Percentiles rank a stretch among this genome's conserved stretches.
Evolutionary conservation across 164 flowering plant species (phyloP).

Genomic region (Dillenia turbinata): DNA sequence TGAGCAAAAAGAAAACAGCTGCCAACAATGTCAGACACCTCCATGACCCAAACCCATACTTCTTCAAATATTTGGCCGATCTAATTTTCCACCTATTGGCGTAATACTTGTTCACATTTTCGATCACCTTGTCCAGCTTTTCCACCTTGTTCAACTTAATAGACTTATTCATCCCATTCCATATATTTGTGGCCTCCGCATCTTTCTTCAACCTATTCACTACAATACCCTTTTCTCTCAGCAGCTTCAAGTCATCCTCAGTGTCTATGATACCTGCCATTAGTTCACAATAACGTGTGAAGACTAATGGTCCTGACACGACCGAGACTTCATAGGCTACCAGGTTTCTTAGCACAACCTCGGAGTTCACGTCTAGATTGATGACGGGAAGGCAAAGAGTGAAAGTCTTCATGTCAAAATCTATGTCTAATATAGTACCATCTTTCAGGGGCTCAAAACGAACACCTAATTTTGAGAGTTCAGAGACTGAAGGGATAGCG

Average conservation of each 20-base stretch:
- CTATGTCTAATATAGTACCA: conserved; percentile 19
- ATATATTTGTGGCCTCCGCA: conserved; percentile 48
- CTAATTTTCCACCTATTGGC: conserved; percentile 44
- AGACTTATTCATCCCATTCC: conserved; percentile 77
- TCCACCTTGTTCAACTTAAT: conserved; percentile 55
- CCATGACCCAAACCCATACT: conserved; percentile 55
- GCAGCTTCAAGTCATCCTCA: conserved; percentile 48
- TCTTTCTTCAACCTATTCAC: conserved; percentile 64
- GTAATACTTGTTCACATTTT: conserved; percentile 61
- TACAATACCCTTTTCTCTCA: conserved; percentile 53
- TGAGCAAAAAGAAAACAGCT: conserved; percentile 34
- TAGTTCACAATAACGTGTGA: conserved; percentile 60
- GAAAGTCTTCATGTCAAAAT: conserved; percentile 23
- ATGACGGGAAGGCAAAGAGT: conserved; percentile 36
- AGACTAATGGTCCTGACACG: conserved; percentile 46
- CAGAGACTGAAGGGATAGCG: conserved; percentile 40
- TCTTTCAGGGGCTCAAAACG: conserved; percentile 24
- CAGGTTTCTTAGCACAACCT: conserved; percentile 56
- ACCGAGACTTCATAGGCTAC: conserved; percentile 63
- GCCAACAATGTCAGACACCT: conserved; percentile 43
- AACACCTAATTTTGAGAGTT: conserved; percentile 30
- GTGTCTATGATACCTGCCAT: conserved; percentile 76
- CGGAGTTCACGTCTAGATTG: conserved; percentile 38
- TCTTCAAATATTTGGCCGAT: conserved; percentile 26
- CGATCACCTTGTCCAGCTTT: conserved; percentile 48